Base-by-base conservation (phyloP, 495 filamentous ascomycete species). In the Platismatia glauca region DNA sequence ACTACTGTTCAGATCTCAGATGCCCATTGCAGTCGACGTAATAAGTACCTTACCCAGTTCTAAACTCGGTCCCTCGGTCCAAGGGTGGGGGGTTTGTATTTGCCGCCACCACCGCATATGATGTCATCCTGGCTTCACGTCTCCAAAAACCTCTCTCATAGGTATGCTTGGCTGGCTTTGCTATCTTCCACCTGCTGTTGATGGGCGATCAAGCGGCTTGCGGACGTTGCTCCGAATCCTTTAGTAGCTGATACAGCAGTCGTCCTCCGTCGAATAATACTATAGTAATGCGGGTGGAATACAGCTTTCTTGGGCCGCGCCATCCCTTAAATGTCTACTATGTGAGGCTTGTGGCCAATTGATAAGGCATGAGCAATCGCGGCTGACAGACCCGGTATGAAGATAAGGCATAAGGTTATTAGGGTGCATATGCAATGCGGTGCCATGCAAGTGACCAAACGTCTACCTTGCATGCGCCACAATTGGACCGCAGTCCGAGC, bases 391-490 rank as follows among this genome's bases (percentile, higher is more conserved):
- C 24, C 5, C 24, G 7, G 0, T 18, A 7, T 18, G 18, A 31
- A 52, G 48, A 52, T 52, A 52, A 52, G 48, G 27, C 48, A 31
- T 4, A 29, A 18, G 27, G 2, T 52, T 31, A 22, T 12, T 24
- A 52, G 48, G 2, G 27, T 52, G 48, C 48, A 59, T 34, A 22
- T 33, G 37, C 13, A 31, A 52, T 55, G 59, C 46, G 43, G 16
- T 31, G 35, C 59, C 22, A 52, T 60, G 59, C 59, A 50, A 61
- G 50, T 61, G 7, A 41, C n/a, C 37, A 8, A 55, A 52, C 27
- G 48, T 22, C 46, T 29, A 55, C 35, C 20, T 35, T 41, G 34
- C 48, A 44, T 61, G 59, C 59, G 50, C 59, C 50, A 61, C 35
- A 41, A 38, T 9, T 39, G 27, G 27, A 29, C 11, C 24, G 39